Base-by-base conservation (phyloP, 345 rosid species). In the Tarenaya hassleriana region DNA sequence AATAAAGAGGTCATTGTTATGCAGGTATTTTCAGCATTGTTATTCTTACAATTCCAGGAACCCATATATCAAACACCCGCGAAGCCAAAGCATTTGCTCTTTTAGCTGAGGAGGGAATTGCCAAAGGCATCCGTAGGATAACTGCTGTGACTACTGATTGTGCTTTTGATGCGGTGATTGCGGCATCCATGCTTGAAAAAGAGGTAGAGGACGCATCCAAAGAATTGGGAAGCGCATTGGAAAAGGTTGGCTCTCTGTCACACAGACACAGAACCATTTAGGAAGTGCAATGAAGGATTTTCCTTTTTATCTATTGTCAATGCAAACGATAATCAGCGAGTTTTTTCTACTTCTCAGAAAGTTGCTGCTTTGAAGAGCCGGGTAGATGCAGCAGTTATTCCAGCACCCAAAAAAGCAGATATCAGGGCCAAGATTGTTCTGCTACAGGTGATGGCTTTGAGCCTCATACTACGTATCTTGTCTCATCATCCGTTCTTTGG, bases 71-170 rank as follows among this genome's bases (percentile, higher is more conserved):
- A 71, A 94, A 94, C 57, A 94, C 95, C 2, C 73, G 77, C 12
- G 97, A 94, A 71, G 97, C 99, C 14, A 82, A 83, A 66, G 88
- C 86, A 31, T 94, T 94, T 60, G 99, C 94, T 71, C 90, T 94
- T 71, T 69, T 88, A 54, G 79, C 95, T 1, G 94, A 94, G 79
- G 95, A 94, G 77, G 97, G 91, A 35, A 84, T 94, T 70, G 94
- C 94, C 44, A 88, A 83, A 78, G 95, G 97, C 58, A 68, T 94
- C 31, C 57, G 95, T 39, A 80, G 97, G 66, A 71, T 94, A 70
- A 85, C 95, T 69, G 99, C 94, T 50, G 88, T 86, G 43, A 94
- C 99, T 1, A 68, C 89, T 57, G 91, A 78, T 43, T 50, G 60
- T 68, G 99, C 95, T 62, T 75, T 74, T 64, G 73, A 82, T 53